These are phyloP conservation scores for Chlorophyllum brunneum DNA, from an alignment of 768 basidiomycete species.

Conservation along the genomic window DNA sequence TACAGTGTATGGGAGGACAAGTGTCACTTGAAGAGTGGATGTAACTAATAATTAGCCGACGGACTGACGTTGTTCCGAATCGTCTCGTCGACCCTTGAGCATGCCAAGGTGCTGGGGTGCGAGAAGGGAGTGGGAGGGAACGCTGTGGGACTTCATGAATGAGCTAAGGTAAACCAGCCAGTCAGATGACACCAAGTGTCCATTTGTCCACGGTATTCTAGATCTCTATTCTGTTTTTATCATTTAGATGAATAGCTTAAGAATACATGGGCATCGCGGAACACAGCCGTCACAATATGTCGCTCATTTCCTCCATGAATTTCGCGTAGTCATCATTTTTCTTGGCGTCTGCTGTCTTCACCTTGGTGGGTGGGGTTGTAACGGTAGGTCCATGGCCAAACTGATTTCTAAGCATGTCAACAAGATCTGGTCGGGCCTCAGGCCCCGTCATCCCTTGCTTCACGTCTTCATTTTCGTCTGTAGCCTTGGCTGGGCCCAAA, in stretches of 20 bases:
- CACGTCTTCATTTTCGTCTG: conserved; percentile 23
- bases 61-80: too few species aligned
- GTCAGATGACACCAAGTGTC: neutral
- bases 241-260: too few species aligned
- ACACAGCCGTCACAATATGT: conserved; percentile 46
- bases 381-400: conserved; percentile 41
- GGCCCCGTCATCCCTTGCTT: neutral
- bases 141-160: neutral
- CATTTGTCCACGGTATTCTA: neutral
- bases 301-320: conserved; percentile 73
- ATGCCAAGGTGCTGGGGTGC: neutral
- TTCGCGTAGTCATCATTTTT: conserved; percentile 70
- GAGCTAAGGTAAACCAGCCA: neutral
- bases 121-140: neutral
- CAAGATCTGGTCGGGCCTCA: conserved; percentile 56
- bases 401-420: conserved; percentile 56
- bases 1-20: neutral
- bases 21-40: too few species aligned
- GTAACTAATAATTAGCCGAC: too few species aligned
- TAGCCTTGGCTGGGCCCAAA: conserved; percentile 28
- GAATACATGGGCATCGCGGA: too few species aligned
- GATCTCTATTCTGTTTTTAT: too few species aligned
- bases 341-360: conserved; percentile 28
- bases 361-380: conserved; percentile 19
- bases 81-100: neutral